These are phyloP conservation scores for Candida glaebosa DNA, from an alignment of 805 yeast genomes.

Conservation along the genomic window DNA sequence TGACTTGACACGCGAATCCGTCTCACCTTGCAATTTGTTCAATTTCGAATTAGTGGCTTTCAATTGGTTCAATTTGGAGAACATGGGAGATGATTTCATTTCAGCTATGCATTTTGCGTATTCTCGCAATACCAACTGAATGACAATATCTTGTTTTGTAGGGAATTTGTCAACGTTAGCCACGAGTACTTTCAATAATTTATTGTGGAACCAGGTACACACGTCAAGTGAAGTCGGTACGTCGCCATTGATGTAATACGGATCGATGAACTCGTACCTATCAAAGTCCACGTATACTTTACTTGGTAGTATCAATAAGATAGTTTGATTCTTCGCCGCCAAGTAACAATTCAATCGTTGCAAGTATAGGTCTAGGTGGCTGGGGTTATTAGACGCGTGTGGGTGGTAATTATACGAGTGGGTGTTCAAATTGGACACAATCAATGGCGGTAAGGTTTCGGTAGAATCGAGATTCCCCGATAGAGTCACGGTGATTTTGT, in stretches of 20 bases:
- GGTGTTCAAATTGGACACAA: constrained; percentile 4
- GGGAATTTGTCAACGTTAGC: background rate
- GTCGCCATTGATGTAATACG: constrained; percentile 6
- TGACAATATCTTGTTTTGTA: background rate
- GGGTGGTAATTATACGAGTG: constrained; percentile 9
- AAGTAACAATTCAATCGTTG: constrained; percentile 8
- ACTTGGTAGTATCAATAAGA: constrained; percentile 8
- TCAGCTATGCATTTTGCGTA: background rate
- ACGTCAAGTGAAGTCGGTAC: background rate
- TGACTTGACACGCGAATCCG: background rate
- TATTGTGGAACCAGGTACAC: background rate
- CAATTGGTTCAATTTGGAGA: background rate
- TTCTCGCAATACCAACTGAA: background rate
- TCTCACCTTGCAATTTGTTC: background rate
- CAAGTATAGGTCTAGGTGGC: constrained; percentile 9
- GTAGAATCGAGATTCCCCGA: constrained; percentile 5
- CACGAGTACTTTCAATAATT: background rate
- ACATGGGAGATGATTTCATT: background rate
- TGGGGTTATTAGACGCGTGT: constrained; percentile 8
- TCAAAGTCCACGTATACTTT: constrained; percentile 2
- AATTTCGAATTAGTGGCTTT: background rate
- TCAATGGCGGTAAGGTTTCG: constrained; percentile 10
- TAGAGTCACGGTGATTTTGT: constrained; percentile 7
- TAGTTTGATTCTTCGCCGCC: constrained; percentile 5
- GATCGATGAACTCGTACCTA: constrained; percentile 8